phyloP scores from a whole-genome alignment of 140 eudicot genomes.

The Oenanthe javanica region DNA sequence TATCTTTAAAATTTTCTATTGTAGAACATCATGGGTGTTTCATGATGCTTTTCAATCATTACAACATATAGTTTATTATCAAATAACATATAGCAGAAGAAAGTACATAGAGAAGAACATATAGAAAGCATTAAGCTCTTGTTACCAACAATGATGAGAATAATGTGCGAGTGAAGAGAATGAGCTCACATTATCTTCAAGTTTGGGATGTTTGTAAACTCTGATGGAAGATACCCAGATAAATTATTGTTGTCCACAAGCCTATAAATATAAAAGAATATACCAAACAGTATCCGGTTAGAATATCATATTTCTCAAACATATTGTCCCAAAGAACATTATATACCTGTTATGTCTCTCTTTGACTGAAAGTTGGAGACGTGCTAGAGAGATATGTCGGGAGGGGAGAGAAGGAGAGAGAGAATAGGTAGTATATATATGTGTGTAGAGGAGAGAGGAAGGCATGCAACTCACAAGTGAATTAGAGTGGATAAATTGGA shows the following conservation, averaged over 20 bases:
- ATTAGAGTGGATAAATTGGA: conserved; percentile 42
- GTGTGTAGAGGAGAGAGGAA: conserved; percentile 8
- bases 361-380: background rate
- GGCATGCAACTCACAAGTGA: conserved; percentile 63
- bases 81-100: background rate
- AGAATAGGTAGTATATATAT: background rate
- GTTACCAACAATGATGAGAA: background rate
- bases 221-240: conserved; percentile 79
- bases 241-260: conserved; percentile 81
- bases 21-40: background rate
- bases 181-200: conserved; percentile 54
- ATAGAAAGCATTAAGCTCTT: background rate
- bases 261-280: conserved; percentile 32
- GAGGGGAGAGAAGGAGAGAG: background rate
- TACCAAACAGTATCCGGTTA: background rate
- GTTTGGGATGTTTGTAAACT: conserved; percentile 34
- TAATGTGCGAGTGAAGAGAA: background rate
- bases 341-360: background rate
- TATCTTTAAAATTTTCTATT: background rate
- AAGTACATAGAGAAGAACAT: background rate
- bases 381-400: background rate
- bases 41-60: background rate
- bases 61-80: background rate
- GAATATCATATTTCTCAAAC: background rate
- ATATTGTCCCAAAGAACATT: background rate